Evolutionary conservation across 2,329 filamentous ascomycete species (phyloP).

Genomic region (Lasiodiplodia citricola): DNA sequence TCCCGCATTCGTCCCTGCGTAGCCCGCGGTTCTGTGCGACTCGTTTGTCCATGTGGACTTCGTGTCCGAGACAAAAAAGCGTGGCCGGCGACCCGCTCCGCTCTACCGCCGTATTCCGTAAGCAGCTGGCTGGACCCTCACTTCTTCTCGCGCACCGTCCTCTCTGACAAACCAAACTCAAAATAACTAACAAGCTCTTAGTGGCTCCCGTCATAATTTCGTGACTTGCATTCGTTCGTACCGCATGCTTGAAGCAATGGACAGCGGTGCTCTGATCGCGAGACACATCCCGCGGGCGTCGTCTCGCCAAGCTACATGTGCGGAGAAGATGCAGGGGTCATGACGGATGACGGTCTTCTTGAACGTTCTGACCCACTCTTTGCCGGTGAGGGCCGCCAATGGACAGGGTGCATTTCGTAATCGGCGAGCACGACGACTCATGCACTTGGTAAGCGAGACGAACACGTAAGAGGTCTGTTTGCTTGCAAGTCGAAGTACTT

Average conservation of each 20-base stretch:
- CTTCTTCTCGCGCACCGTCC: background rate
- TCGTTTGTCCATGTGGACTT: background rate
- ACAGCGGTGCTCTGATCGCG: background rate
- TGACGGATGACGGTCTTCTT: background rate
- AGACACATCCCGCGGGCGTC: background rate
- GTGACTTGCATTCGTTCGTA: background rate
- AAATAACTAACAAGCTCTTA: background rate
- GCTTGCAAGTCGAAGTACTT: too few relatives aligned
- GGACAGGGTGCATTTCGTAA: background rate
- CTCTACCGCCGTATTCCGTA: background rate
- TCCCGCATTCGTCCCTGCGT: conserved; percentile 1
- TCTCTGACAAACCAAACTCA: background rate
- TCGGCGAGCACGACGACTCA: background rate
- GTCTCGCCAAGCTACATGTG: background rate
- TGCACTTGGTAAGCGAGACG: background rate
- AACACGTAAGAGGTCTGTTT: background rate
- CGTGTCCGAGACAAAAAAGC: conserved; percentile 1
- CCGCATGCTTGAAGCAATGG: background rate
- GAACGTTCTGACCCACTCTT: background rate
- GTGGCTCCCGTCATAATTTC: background rate
- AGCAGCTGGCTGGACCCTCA: conserved; percentile 11
- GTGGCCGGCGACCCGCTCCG: background rate
- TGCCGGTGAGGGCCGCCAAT: background rate
- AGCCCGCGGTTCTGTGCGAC: background rate
- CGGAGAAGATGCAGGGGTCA: conserved; percentile 7